Base-by-base conservation (phyloP, 257 asterid genomes). In the Jasminum sambac region DNA sequence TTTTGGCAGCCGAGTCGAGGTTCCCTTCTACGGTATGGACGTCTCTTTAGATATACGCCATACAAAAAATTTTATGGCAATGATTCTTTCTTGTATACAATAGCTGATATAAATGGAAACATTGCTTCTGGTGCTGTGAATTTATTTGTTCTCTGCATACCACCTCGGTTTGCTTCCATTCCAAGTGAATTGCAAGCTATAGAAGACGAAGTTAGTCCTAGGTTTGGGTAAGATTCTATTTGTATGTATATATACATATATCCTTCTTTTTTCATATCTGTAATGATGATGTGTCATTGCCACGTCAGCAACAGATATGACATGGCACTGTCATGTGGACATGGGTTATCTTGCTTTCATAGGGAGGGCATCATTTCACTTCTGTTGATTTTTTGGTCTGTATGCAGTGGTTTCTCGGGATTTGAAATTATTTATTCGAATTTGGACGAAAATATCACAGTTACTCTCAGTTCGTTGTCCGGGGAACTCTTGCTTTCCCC, bases 351-450 rank as follows among this genome's bases (percentile, higher is more conserved):
- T n/a, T 43, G 50, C 11, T 11, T 13, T 5, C 5, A 4, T 0
- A 5, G 13, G 16, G 57, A 8, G 10, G 36, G 21, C 4, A 9
- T 5, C 9, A 55, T 55, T 30, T 30, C 10, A 19, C 9, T 57
- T 17, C 30, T 55, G 11, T 55, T 17, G 25, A 8, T 55, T 0
- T 63, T 36, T 70, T 72, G 72, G 63, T 70, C 13, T 76, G 21
- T 58, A 60, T 81, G 82, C 95, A 94, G 99, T 63, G 99, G 97
- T 44, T 89, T 87, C 80, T 64, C 87, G 41, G 99, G 99, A 71
- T 83, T 94, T 63, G 84, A 78, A 77, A 77, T 94, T n/a, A 71
- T 48, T 1, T 91, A 91, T 74, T 91, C 97, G 10, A 82, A 91
- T 70, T 72, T 67, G 69, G 69, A 40, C n/a, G 99, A 89, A 68